A percentile compares a stretch with the other conserved stretches of the same genome.
Evolutionary conservation across 2,329 filamentous ascomycete species (phyloP).

Genomic region (Aspergillus floridensis): DNA sequence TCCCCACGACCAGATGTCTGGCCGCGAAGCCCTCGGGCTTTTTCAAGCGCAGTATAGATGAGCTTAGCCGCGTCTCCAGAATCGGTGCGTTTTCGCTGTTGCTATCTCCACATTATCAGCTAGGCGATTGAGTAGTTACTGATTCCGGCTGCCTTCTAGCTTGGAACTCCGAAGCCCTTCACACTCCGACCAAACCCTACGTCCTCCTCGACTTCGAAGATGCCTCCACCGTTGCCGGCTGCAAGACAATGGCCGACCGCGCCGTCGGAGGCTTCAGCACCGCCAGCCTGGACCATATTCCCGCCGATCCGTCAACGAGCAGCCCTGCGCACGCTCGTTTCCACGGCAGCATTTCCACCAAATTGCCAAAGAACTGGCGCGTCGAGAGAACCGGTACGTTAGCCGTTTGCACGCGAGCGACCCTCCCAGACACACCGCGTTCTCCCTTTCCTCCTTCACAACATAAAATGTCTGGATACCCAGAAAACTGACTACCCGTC

Average conservation of each 20-base stretch:
- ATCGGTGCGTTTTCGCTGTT: conserved; percentile 45
- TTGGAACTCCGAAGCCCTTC: conserved; percentile 40
- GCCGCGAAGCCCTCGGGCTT: conserved; percentile 49
- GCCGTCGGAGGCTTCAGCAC: conserved; percentile 85
- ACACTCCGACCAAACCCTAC: conserved; percentile 40
- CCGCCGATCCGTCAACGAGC: conserved; percentile 42
- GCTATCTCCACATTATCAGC: neutral
- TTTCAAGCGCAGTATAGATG: conserved; percentile 57
- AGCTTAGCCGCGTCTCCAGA: conserved; percentile 56
- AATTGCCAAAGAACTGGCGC: conserved; percentile 66
- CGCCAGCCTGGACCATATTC: conserved; percentile 66
- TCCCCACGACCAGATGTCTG: conserved; percentile 40
- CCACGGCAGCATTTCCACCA: conserved; percentile 82
- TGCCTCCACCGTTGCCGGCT: conserved; percentile 32
- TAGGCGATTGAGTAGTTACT: neutral
- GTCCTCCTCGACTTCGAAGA: conserved; percentile 44
- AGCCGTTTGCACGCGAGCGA: too few relatives aligned
- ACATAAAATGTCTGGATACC: neutral
- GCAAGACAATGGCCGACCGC: conserved; percentile 79
- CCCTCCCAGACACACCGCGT: too few relatives aligned
- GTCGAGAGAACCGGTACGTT: conserved; percentile 41
- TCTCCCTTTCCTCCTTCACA: neutral
- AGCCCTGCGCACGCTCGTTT: conserved; percentile 71
- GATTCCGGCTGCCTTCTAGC: conserved; percentile 25
- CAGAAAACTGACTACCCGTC: neutral